Base-by-base conservation (phyloP, 2,329 filamentous ascomycete species). In the Xylariaceae sp. region DNA sequence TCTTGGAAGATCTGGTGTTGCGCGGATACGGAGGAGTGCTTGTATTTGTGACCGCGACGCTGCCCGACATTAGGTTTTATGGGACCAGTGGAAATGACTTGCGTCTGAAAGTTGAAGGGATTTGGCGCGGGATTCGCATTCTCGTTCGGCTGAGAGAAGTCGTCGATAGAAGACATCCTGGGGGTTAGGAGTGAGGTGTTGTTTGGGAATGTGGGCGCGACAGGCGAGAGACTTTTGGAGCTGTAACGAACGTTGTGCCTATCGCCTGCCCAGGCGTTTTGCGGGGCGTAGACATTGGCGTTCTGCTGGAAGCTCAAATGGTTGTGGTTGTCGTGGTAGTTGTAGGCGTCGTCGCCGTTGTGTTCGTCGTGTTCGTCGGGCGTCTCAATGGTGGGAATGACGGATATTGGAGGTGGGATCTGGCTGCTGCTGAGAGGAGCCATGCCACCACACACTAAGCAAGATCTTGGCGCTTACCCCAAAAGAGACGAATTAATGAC, bases 1-100 rank as follows among this genome's bases (percentile, higher is more conserved):
- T 97, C 91, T 62, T 95, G 89, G 71, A 97, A 96, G 71, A 97
- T 95, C 71, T 97, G 92, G 69, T 97, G 92, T 63, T 86, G 83
- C 7, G 83, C 75, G 17, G 90, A 96, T 51, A 99, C 88, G 68
- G 90, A 96, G 69, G 89, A 95, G 75, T 97, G 93, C 69, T 97
- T 96, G 79, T 99, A 99, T 69, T 94, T 91, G 75, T 99, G 94
- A 57, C 94, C 94, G 55, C 93, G 87, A 60, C 94, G 85, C 71
- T 96, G 90, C 58, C 92, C 92, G 58, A 97, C 84, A 62, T 90
- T 93, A 59, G 89, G 88, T 75, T 91, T 93, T 52, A 91, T 81
- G 2, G 89, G 88, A 16, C 80, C 79, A 57, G 87, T 88, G 14
- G 87, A 86, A 67, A 91, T 87, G 42, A 85, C 80, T 67, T 89